A percentile compares a stretch with the other conserved stretches of the same genome.
These are phyloP conservation scores for Aspergillus sergii DNA, from an alignment of 2,329 filamentous ascomycete genomes.

Conservation along the genomic window DNA sequence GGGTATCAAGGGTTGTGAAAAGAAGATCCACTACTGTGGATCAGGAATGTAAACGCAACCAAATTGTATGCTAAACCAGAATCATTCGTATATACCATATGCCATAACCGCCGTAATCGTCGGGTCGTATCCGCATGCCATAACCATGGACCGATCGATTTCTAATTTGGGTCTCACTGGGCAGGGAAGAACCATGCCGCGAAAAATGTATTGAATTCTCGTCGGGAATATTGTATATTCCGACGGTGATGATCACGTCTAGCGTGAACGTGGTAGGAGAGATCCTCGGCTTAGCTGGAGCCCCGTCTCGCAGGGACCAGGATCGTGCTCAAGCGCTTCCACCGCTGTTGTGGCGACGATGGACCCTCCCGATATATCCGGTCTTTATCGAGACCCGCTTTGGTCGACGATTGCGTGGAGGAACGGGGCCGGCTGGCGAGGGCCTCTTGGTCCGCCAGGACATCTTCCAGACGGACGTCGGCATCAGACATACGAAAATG, in stretches of 20 bases:
- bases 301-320: slow-evolving; percentile 30
- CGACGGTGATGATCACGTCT: neutral
- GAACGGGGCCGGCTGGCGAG: slow-evolving; percentile 38
- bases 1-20: neutral
- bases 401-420: slow-evolving; percentile 39
- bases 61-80: neutral
- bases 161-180: neutral
- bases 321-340: slow-evolving; percentile 38
- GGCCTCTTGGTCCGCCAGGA: slow-evolving; percentile 45
- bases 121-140: neutral
- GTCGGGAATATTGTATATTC: neutral
- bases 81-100: neutral
- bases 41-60: neutral
- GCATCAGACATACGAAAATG: slow-evolving; percentile 39
- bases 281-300: neutral
- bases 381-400: slow-evolving; percentile 33
- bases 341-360: slow-evolving; percentile 32
- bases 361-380: slow-evolving; percentile 24
- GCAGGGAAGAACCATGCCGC: neutral
- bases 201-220: neutral
- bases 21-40: neutral
- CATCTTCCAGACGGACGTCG: slow-evolving; percentile 48
- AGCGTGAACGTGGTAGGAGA: neutral
- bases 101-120: neutral
- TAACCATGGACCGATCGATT: neutral